Percentiles rank a stretch among this genome's conserved stretches.
phyloP scores from a whole-genome alignment of 306 rosid genomes.

The cucumber (Cucumis sativus) region Cucumber_9930_V3 NC_026658.2:1597001-1597500 shows the following conservation, averaged over 20 bases:
- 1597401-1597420: not conserved
- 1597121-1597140: not conserved
- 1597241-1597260: not conserved
- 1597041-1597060: not conserved
- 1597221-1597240: not conserved
- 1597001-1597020: not conserved
- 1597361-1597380: not conserved
- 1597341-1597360: not conserved
- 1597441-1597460: not conserved
- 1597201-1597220: no score
- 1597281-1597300: not conserved
- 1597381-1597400: not conserved
- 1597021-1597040: not conserved
- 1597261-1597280: not conserved
- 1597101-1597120: no score
- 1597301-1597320: not conserved
- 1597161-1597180: not conserved
- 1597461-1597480: not conserved
- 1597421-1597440: not conserved
- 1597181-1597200: not conserved
- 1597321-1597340: not conserved
- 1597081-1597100: not conserved
- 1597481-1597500: not conserved
- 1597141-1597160: not conserved
- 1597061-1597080: not conserved